Conservation (phyloP, 805 yeast genomes). For the Priceomyces haplophilus region DNA sequence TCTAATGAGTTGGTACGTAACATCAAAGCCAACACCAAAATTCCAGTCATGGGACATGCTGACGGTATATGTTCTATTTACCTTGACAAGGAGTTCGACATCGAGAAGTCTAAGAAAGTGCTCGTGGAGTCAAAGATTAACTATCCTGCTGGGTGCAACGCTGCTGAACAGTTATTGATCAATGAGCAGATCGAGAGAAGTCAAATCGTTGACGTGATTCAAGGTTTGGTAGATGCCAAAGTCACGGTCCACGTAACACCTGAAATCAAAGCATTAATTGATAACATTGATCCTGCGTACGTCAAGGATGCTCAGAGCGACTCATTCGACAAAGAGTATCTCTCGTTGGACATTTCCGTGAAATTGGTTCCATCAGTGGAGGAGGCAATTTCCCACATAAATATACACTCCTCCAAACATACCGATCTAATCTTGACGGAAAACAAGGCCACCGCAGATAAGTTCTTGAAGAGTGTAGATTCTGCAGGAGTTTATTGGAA, state of each 20-base stretch:
- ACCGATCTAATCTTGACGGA: conserved; percentile 91
- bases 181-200: conserved; percentile 40
- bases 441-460: conserved; percentile 64
- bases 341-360: conserved; percentile 81
- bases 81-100: conserved; percentile 73
- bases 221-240: conserved; percentile 53
- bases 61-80: conserved; percentile 94
- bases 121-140: conserved; percentile 87
- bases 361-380: conserved; percentile 54
- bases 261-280: conserved; percentile 38
- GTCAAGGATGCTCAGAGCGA: conserved; percentile 52
- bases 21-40: conserved; percentile 84
- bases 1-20: conserved; percentile 85
- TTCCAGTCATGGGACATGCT: conserved; percentile 98
- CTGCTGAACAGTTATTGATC: conserved; percentile 82
- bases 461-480: conserved; percentile 80
- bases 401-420: conserved; percentile 90
- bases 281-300: conserved; percentile 19
- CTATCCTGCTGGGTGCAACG: conserved; percentile 99
- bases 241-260: conserved; percentile 70
- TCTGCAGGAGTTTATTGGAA: conserved; percentile 98
- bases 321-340: conserved; percentile 81
- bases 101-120: conserved; percentile 71
- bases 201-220: conserved; percentile 22
- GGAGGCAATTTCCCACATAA: conserved; percentile 83